Evolutionary conservation across 208 protist species (phyloP), one percentile per base, ranked within the genome.

Genomic region (Phytomonas francai): DNA sequence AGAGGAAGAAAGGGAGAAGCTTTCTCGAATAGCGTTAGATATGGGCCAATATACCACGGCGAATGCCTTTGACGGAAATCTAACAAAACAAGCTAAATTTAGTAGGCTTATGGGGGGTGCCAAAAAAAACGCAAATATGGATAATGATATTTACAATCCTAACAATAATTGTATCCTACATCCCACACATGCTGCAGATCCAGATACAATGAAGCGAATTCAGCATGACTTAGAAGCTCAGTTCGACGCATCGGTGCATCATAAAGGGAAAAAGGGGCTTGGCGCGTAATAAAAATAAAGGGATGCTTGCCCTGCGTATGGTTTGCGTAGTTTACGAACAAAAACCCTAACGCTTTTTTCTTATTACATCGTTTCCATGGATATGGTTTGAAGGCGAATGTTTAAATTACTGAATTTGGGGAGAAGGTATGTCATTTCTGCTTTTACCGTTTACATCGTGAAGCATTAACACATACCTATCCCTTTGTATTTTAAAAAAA

Each of bases 21-120:
- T n/a, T 67, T 9, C 6, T 39, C 34, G 9, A 39, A 39, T 9
- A 3, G 34, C 6, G 36, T 68, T 85, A 6, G 71, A 87, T 14
- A 63, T 95, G 30, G 89, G 89, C 0, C 89, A 95, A 70, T 95
- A 95, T 73, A 62, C 86, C 2, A 67, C 74, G 2, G 70, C 78
- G 0, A 67, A 80, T 22, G 83, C 74, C 29, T 93, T 93, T 63
- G 72, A 78, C 62, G 72, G 74, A 12, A 76, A 91, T 62, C 68
- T 54, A 25, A 65, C 73, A 68, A 92, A 90, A 68, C 77, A 78
- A 27, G 34, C 67, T 33, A 91, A 92, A 70, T 95, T 95, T 75
- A 83, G 87, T 8, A 78, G 85, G 0, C 77, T 95, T 19, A 92
- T 95, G 85, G 89, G 89, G 29, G 86, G 89, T n/a, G 80, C 65